Conservation (phyloP, 2,329 filamentous ascomycete genomes). For the Neonectria neomacrospora region DNA sequence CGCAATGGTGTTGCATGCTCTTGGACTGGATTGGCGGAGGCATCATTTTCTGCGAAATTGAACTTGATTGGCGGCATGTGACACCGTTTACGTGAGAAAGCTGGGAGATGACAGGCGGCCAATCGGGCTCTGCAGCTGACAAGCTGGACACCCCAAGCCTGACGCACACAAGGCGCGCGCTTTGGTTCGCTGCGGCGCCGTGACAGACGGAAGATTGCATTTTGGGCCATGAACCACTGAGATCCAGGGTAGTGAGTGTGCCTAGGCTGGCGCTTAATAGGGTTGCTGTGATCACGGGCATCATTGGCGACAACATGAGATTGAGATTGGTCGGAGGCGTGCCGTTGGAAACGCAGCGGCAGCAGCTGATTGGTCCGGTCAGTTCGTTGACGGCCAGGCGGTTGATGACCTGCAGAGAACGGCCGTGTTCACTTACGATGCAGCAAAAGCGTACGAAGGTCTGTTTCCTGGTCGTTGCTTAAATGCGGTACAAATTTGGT, state of each 20-base stretch:
- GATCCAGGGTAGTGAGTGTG: constrained; percentile 15
- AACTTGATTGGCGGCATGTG: constrained; percentile 8
- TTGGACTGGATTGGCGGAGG: not conserved
- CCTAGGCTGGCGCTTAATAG: constrained; percentile 16
- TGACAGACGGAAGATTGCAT: constrained; percentile 1
- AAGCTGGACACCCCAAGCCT: not conserved
- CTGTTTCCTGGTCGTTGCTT: not conserved
- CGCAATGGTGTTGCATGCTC: not conserved
- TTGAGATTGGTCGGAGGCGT: constrained; percentile 8
- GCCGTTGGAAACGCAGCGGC: constrained; percentile 4
- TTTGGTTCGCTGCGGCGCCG: not conserved
- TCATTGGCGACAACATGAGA: constrained; percentile 10
- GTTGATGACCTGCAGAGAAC: not conserved
- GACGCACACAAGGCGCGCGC: constrained; percentile 19
- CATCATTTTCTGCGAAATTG: not conserved
- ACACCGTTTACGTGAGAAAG: constrained; percentile 2
- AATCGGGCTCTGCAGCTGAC: constrained; percentile 7
- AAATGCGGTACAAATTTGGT: not conserved
- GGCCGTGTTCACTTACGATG: not conserved
- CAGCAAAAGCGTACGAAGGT: not conserved
- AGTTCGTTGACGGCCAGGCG: not conserved
- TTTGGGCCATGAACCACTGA: not conserved
- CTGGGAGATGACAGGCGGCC: constrained; percentile 7
- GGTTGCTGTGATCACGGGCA: not conserved
- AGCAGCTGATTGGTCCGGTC: constrained; percentile 1